phyloP scores from a whole-genome alignment of 148 eudicot species.

The Gaultheria prostrata region DNA sequence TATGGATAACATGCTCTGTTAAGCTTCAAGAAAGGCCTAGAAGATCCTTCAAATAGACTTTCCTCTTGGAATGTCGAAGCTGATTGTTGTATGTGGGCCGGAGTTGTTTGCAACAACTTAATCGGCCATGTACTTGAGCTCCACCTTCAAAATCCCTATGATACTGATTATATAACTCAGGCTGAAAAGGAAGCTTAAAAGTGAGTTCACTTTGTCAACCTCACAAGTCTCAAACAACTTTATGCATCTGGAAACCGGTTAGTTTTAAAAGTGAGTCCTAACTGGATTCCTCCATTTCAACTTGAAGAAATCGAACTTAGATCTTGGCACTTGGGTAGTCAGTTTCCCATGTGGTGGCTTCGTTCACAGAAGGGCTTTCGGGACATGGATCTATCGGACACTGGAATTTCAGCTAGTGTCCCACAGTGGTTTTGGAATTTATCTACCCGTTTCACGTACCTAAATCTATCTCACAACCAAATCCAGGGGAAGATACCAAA shows the following conservation, averaged over 20 bases:
- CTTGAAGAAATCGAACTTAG: not conserved
- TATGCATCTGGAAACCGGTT: constrained; percentile 12
- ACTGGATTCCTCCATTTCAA: constrained; percentile 29
- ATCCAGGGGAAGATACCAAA: not conserved
- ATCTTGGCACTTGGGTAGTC: not conserved
- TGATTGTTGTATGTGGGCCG: not conserved
- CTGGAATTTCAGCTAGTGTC: not conserved
- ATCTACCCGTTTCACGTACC: not conserved
- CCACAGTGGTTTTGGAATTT: constrained; percentile 8
- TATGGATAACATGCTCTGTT: not conserved
- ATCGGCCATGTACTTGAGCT: not conserved
- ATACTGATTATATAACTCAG: not conserved
- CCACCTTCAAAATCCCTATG: not conserved
- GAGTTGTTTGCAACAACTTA: not conserved
- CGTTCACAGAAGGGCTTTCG: not conserved
- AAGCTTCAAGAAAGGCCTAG: not conserved
- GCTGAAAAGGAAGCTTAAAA: not conserved
- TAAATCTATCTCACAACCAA: constrained; percentile 10
- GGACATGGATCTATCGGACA: not conserved
- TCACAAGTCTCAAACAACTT: not conserved
- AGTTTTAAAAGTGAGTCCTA: constrained; percentile 2
- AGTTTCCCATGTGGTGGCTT: constrained; percentile 11
- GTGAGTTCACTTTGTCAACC: constrained; percentile 16
- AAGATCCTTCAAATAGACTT: not conserved
- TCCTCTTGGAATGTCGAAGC: not conserved